Evolutionary conservation across 2,329 filamentous ascomycete genomes (phyloP).

Genomic region (Colletotrichum coccodes): DNA sequence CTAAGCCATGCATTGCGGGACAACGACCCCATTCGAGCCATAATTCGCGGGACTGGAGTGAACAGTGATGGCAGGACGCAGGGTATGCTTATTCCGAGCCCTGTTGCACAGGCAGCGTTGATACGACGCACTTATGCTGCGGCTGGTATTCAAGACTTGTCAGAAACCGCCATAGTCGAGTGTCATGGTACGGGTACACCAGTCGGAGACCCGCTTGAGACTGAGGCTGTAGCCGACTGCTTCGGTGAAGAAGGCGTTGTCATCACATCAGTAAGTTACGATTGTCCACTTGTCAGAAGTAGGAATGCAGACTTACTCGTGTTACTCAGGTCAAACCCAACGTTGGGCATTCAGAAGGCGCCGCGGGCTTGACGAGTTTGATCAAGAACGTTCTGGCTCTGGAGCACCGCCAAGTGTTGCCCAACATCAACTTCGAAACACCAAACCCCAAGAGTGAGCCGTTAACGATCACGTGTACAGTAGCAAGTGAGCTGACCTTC

Average conservation of each 20-base stretch:
- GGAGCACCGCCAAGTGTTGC: conserved; percentile 14
- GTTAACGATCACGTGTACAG: no score
- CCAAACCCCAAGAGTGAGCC: conserved; percentile 27
- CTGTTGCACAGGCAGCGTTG: neutral
- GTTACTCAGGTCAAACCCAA: conserved; percentile 52
- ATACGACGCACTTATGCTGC: neutral
- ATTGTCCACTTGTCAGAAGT: no score
- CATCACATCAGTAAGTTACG: conserved; percentile 43
- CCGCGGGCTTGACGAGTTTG: conserved; percentile 41
- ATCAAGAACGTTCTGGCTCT: conserved; percentile 44
- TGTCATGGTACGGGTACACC: conserved; percentile 57
- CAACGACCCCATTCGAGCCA: no score
- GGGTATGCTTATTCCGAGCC: conserved; percentile 40
- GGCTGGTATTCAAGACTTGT: conserved; percentile 29
- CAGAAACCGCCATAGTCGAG: conserved; percentile 44
- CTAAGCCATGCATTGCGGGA: conserved; percentile 51
- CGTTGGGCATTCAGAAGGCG: conserved; percentile 48
- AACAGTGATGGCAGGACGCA: conserved; percentile 46
- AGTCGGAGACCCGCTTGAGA: conserved; percentile 53
- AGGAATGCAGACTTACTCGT: no score
- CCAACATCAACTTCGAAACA: conserved; percentile 27
- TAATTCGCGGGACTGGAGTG: no score
- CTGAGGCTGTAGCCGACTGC: conserved; percentile 42
- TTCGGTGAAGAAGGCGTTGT: conserved; percentile 40
- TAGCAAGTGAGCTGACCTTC: no score